Base-by-base conservation (phyloP, 2,329 filamentous ascomycete genomes). In the Stromatinia cepivora region DNA sequence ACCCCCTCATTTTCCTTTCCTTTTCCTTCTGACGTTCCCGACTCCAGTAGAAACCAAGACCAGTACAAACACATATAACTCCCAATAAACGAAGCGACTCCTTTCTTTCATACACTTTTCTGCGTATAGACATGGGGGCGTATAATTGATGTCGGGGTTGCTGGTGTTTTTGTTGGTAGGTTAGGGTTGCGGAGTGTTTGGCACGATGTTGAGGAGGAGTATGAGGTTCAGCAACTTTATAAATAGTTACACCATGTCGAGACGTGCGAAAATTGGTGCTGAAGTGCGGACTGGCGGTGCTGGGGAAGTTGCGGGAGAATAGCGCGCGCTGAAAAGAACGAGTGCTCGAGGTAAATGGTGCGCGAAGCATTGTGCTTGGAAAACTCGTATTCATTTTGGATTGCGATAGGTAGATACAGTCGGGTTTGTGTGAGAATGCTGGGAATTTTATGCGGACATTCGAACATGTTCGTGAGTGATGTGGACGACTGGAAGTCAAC, bases 111-210 rank as follows among this genome's bases (percentile, higher is more conserved):
- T n/a, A 56, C 2, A 56, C 31, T 56, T 56, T 56, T n/a, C 53
- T 22, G 22, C 31, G 28, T 6, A 4, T 13, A 56, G 31, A 56
- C 4, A 56, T 8, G 31, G 31, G 31, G 31, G 10, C 2, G 20
- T 36, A 20, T 9, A 36, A 36, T 8, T n/a, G 53, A 4, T 7
- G 53, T n/a, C 28, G 53, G 34, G 9, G 31, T 56, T 22, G 53
- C 20, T 56, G 31, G 53, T 56, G 53, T 31, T 36, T 56, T 56
- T 56, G 53, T 56, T 56, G 28, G 53, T 56, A 56, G 20, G 53
- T 56, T 4, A 56, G 20, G 31, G 31, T 56, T 36, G 53, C 34
- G 20, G 53, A 56, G 20, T 34, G 53, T 56, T 56, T 56, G 20
- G 22, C 10, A 36, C 53, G 31, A n/a, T 1, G 13, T 20, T 56